Conservation (phyloP, 345 rosid species). For the Citrus australasica region DNA sequence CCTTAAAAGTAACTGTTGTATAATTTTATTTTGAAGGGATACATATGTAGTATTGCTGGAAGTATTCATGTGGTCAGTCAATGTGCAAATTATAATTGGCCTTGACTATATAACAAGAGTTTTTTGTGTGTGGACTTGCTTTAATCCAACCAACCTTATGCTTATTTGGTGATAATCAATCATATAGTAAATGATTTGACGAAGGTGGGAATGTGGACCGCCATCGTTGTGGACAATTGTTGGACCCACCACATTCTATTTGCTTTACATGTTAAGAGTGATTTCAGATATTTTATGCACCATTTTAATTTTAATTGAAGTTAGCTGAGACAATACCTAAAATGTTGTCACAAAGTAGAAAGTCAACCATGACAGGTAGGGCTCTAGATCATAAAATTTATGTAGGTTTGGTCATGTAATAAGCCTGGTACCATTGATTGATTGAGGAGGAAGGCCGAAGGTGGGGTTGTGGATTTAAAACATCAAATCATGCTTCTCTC, state of each 20-base stretch:
- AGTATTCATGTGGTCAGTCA: constrained; percentile 26
- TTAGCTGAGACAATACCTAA: background rate
- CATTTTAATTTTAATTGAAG: background rate
- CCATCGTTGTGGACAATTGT: background rate
- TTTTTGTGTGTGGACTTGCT: constrained; percentile 12
- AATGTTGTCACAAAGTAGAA: background rate
- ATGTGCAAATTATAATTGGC: constrained; percentile 18
- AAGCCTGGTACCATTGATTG: too few relatives aligned
- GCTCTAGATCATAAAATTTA: background rate
- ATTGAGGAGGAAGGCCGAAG: too few relatives aligned
- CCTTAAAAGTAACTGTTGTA: too few relatives aligned
- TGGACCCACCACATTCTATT: background rate
- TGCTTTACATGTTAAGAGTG: background rate
- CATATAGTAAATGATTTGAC: background rate
- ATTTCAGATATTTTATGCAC: background rate
- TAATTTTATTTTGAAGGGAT: background rate
- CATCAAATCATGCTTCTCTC: too few relatives aligned
- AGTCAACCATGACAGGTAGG: constrained; percentile 5
- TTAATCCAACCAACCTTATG: background rate
- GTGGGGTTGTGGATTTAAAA: too few relatives aligned
- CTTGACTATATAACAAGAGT: constrained; percentile 5
- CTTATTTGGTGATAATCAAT: background rate
- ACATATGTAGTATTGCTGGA: background rate
- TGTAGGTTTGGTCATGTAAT: background rate
- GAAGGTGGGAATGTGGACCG: constrained; percentile 7